phyloP scores from a whole-genome alignment of 2,329 filamentous ascomycete species.

The Domatiomyces globalis region DNA sequence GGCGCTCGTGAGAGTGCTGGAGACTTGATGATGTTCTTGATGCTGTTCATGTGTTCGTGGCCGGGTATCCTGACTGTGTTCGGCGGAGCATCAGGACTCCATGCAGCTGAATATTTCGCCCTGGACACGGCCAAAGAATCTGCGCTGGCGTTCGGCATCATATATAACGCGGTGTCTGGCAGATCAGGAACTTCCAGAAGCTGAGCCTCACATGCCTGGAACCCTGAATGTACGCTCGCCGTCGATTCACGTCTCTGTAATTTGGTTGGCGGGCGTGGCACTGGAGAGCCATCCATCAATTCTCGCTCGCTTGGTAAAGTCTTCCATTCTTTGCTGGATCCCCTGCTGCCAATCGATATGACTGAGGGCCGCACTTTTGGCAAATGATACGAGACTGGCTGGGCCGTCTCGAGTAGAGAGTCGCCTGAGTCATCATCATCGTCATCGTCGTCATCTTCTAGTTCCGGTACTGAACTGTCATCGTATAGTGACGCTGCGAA shows the following conservation, averaged over 20 bases:
- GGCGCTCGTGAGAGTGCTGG: neutral
- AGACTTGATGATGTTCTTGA: slow-evolving; percentile 11
- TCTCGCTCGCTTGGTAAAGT: neutral
- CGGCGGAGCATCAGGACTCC: slow-evolving; percentile 1
- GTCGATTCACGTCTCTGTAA: slow-evolving; percentile 7
- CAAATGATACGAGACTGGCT: slow-evolving; percentile 13
- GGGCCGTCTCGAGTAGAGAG: slow-evolving; percentile 16
- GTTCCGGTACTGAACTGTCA: neutral
- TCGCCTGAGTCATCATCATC: slow-evolving; percentile 4
- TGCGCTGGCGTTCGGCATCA: slow-evolving; percentile 12
- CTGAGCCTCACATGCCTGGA: slow-evolving; percentile 12
- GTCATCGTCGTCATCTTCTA: neutral
- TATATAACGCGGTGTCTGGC: slow-evolving; percentile 12
- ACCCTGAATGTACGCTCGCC: slow-evolving; percentile 6
- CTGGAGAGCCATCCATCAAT: neutral
- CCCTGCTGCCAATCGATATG: slow-evolving; percentile 12
- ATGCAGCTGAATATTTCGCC: neutral
- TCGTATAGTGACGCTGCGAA: neutral
- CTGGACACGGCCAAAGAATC: slow-evolving; percentile 8
- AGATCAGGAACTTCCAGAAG: slow-evolving; percentile 12
- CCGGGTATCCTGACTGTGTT: slow-evolving; percentile 5
- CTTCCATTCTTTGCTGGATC: slow-evolving; percentile 1
- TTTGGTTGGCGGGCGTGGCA: slow-evolving; percentile 1
- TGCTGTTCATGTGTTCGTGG: slow-evolving; percentile 16
- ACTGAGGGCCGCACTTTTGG: slow-evolving; percentile 14